A percentile compares a stretch with the other conserved stretches of the same genome.
phyloP scores from a whole-genome alignment of 345 rosid species.

The Euphorbia peplus region DNA sequence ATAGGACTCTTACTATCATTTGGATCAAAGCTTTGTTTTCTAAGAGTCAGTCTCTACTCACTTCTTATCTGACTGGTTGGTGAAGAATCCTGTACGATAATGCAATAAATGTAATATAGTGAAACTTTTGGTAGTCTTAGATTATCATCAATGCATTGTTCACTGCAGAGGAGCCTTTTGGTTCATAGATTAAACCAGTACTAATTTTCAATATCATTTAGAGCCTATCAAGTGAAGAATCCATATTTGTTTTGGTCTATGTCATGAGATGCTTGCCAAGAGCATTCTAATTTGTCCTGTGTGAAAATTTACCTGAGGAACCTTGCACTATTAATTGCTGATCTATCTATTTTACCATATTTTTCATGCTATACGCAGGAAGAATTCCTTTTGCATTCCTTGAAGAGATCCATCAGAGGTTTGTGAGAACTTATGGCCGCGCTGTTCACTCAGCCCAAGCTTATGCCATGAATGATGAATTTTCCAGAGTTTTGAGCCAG shows the following conservation, averaged over 20 bases:
- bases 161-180: not conserved
- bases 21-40: not conserved
- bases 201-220: not conserved
- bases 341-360: not conserved
- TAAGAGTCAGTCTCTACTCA: not conserved
- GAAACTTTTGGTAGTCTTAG: not conserved
- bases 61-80: not conserved
- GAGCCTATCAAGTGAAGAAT: not conserved
- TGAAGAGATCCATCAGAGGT: constrained; percentile 92
- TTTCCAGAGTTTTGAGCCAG: constrained; percentile 89
- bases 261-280: not conserved
- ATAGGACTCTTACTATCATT: not conserved
- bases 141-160: not conserved
- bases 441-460: constrained; percentile 80
- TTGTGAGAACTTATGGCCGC: constrained; percentile 64
- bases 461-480: constrained; percentile 93
- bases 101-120: not conserved
- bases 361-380: constrained; percentile 39
- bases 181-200: not conserved
- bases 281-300: not conserved
- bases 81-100: not conserved
- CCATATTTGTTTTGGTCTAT: not conserved
- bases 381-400: constrained; percentile 88
- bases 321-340: not conserved
- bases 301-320: not conserved